phyloP scores from a whole-genome alignment of 352 stramenopile genomes.

The Phytophthora lateralis region DNA sequence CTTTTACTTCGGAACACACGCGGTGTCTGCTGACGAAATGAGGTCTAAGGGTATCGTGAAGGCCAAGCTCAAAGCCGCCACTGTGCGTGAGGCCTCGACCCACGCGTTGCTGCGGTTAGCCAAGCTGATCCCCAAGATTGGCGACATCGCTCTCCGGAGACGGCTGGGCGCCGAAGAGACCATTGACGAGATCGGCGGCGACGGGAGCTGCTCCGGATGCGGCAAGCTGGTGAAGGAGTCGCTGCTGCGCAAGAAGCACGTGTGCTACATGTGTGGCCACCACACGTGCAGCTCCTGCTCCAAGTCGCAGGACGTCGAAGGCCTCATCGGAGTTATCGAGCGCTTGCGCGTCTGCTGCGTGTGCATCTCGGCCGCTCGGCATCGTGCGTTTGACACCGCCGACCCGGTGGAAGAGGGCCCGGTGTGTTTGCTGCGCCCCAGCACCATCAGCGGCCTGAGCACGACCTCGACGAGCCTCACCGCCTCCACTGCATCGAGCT shows the following conservation, averaged over 20 bases:
- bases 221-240: slow-evolving; percentile 35
- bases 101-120: slow-evolving; percentile 36
- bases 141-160: slow-evolving; percentile 36
- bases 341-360: slow-evolving; percentile 45
- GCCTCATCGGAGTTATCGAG: slow-evolving; percentile 44
- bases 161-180: slow-evolving; percentile 35
- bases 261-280: slow-evolving; percentile 47
- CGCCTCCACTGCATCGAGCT: slow-evolving; percentile 18
- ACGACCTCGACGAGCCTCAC: slow-evolving; percentile 24
- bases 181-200: slow-evolving; percentile 13
- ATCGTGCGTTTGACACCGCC: slow-evolving; percentile 36
- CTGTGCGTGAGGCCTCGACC: slow-evolving; percentile 22
- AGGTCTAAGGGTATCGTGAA: slow-evolving; percentile 26
- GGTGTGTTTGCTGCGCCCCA: slow-evolving; percentile 26
- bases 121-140: slow-evolving; percentile 40
- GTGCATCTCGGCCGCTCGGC: slow-evolving; percentile 38
- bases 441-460: slow-evolving; percentile 26
- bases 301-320: slow-evolving; percentile 43
- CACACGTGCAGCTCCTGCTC: slow-evolving; percentile 46
- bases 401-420: slow-evolving; percentile 21
- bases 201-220: slow-evolving; percentile 39
- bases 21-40: slow-evolving; percentile 1
- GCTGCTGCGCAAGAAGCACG: slow-evolving; percentile 42
- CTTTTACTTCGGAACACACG: slow-evolving; percentile 39
- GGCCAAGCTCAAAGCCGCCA: slow-evolving; percentile 26